Percentiles rank a stretch among this genome's conserved stretches.
Evolutionary conservation across 495 filamentous ascomycete genomes (phyloP).

Genomic region (Tetracladium marchalianum): DNA sequence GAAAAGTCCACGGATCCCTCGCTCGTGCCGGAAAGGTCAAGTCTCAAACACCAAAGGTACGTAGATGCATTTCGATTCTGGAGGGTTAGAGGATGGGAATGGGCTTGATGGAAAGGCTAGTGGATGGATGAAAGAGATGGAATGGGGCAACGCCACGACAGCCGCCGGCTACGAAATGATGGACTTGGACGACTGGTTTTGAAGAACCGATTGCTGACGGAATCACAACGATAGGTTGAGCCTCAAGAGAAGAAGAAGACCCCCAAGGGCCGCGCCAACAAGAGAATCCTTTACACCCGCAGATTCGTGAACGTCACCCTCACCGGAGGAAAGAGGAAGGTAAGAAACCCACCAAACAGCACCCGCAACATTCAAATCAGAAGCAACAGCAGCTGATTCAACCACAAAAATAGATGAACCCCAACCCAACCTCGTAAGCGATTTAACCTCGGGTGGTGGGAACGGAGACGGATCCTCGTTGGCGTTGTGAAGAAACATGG

Average conservation of each 20-base stretch:
- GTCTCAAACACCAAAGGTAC: slow-evolving; percentile 84
- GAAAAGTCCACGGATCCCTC: slow-evolving; percentile 86
- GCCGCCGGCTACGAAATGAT: background rate
- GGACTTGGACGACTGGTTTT: background rate
- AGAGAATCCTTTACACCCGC: slow-evolving; percentile 93
- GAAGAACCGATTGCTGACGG: slow-evolving; percentile 12
- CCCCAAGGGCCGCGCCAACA: slow-evolving; percentile 97
- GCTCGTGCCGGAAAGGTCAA: slow-evolving; percentile 97
- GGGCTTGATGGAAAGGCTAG: background rate
- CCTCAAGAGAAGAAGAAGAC: slow-evolving; percentile 85
- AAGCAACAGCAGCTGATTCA: slow-evolving; percentile 3
- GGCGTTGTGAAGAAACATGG: slow-evolving; percentile 12
- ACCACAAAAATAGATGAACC: slow-evolving; percentile 45
- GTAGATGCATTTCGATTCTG: slow-evolving; percentile 17
- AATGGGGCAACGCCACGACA: background rate
- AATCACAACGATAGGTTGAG: slow-evolving; percentile 51
- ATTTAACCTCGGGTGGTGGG: slow-evolving; percentile 4
- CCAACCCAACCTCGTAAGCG: slow-evolving; percentile 45
- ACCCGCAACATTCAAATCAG: background rate
- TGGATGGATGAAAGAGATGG: background rate
- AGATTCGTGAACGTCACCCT: slow-evolving; percentile 99
- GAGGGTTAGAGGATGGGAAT: background rate
- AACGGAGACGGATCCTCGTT: background rate
- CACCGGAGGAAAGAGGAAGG: slow-evolving; percentile 99
- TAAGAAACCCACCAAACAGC: slow-evolving; percentile 23